These are phyloP conservation scores for Brasenia schreberi DNA, from an alignment of 164 flowering plant species.

Conservation along the genomic window DNA sequence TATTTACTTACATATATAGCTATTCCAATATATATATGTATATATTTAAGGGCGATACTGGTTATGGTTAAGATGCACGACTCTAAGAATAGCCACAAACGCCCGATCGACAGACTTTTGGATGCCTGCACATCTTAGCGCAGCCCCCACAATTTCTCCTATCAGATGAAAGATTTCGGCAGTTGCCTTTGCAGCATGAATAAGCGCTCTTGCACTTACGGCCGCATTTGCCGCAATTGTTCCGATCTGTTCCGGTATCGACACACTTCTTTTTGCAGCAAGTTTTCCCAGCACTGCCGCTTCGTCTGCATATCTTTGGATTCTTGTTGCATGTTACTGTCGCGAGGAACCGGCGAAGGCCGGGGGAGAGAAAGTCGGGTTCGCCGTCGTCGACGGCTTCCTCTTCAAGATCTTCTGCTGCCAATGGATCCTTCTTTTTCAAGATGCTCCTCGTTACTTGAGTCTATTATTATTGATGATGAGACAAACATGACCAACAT, in stretches of 20 bases:
- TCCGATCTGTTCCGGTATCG: constrained; percentile 4
- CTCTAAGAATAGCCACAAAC: constrained; percentile 8
- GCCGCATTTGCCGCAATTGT: constrained; percentile 13
- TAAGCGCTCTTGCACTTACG: constrained; percentile 8
- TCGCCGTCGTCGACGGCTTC: too few species aligned
- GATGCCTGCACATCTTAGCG: constrained; percentile 8
- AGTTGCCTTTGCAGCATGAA: constrained; percentile 9
- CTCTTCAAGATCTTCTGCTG: too few species aligned
- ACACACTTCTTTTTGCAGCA: constrained; percentile 17
- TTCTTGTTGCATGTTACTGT: constrained; percentile 20
- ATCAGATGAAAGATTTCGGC: constrained; percentile 5
- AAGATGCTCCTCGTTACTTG: too few species aligned
- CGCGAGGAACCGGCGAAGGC: constrained; percentile 2
- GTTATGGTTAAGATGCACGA: too few species aligned
- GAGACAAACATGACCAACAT: too few species aligned
- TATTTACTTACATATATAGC: too few species aligned
- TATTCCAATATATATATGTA: too few species aligned
- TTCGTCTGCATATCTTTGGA: constrained; percentile 29
- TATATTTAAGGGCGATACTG: too few species aligned
- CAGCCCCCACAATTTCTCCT: constrained; percentile 10
- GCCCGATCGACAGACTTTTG: constrained; percentile 7
- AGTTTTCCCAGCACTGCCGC: constrained; percentile 33
- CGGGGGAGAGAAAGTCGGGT: too few species aligned
- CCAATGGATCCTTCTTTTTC: too few species aligned
- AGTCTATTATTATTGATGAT: too few species aligned